These are phyloP conservation scores for Rhodotorula kratochvilovae DNA, from an alignment of 768 basidiomycete genomes.

Conservation along the genomic window DNA sequence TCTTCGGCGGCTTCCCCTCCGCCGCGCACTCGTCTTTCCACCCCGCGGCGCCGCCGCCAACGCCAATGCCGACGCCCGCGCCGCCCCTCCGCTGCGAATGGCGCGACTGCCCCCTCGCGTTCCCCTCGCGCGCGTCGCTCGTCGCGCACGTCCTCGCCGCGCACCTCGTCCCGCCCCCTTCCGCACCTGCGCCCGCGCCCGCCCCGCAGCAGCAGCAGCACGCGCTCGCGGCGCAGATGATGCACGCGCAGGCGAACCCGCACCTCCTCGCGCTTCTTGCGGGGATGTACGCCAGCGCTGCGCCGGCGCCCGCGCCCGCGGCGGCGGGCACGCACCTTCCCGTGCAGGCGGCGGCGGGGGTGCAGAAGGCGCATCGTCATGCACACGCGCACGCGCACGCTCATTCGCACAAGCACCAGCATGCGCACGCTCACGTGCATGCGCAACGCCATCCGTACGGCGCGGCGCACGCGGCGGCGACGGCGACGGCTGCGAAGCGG, in stretches of 20 bases:
- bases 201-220: too few species aligned
- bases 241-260: neutral
- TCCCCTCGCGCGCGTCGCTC: neutral
- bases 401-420: neutral
- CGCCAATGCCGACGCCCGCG: neutral
- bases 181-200: neutral
- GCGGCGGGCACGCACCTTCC: neutral
- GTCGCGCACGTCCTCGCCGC: neutral
- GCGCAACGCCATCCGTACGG: neutral
- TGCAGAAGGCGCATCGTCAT: neutral
- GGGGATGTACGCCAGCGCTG: neutral
- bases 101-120: neutral
- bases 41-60: neutral
- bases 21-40: neutral
- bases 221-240: too few species aligned
- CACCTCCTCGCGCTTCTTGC: neutral
- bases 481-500: neutral
- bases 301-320: neutral
- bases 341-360: too few species aligned
- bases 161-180: neutral
- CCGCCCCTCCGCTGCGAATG: constrained; percentile 2
- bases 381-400: neutral
- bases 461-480: neutral
- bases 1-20: neutral
- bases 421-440: neutral